Evolutionary conservation across 495 filamentous ascomycete genomes (phyloP).

Genomic region (Xylaria scruposa): DNA sequence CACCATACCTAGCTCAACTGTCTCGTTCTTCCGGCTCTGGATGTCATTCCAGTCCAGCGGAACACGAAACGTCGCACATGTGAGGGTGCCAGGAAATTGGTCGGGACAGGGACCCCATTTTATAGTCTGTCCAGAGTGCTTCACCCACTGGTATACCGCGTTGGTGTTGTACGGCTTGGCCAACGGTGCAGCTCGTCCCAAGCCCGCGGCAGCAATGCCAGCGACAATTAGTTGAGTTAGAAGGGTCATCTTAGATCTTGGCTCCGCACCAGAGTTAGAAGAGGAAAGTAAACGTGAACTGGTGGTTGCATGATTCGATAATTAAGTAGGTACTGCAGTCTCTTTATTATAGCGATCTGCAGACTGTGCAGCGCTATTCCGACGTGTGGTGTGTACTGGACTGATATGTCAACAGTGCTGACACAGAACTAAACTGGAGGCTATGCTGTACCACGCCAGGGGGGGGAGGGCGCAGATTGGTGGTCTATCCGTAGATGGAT

Average conservation of each 20-base stretch:
- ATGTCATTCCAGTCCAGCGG: conserved; percentile 36
- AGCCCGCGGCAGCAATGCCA: neutral
- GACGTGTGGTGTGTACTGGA: neutral
- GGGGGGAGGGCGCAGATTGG: neutral
- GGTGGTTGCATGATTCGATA: neutral
- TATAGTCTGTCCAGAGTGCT: conserved; percentile 26
- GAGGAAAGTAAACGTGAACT: neutral
- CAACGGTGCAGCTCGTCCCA: conserved; percentile 18
- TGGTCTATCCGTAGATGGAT: neutral
- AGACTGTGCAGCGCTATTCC: neutral
- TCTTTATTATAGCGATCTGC: conserved; percentile 16
- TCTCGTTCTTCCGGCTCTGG: conserved; percentile 27
- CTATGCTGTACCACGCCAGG: neutral
- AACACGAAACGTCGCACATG: conserved; percentile 36
- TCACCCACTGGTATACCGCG: conserved; percentile 16
- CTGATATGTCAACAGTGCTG: neutral
- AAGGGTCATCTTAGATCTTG: conserved; percentile 10
- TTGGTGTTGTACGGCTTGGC: neutral
- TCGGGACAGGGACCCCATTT: conserved; percentile 39
- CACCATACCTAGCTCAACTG: conserved; percentile 38
- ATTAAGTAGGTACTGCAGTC: neutral
- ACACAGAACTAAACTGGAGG: neutral
- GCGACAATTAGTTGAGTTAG: conserved; percentile 7
- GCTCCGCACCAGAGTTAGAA: neutral
- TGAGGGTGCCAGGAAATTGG: conserved; percentile 26